Evolutionary conservation across 2,329 filamentous ascomycete genomes (phyloP), one percentile per base, ranked within the genome.

Genomic region (Cephalotrichum gorgonifer): DNA sequence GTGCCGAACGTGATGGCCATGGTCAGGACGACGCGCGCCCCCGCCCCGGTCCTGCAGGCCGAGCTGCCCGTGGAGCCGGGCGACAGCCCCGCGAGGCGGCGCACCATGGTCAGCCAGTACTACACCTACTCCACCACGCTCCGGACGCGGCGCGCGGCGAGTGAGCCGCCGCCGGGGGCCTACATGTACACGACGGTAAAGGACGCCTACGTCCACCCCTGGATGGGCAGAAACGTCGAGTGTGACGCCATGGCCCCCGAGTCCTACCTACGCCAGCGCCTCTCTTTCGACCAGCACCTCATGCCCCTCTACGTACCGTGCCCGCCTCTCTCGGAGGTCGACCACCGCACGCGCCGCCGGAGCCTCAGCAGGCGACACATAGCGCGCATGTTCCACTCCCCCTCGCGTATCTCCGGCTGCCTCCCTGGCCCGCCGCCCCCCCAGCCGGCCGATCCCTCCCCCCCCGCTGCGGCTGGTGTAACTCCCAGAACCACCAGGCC

Each of bases 341-440:
- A 65, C 45, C 60, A 59, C 33, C 52, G 61, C 7, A 58, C 60
- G 2, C 58, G 65, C 4, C 54, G 64, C 25, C 57, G 64, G 20
- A 66, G 65, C 49, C 52, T 68, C 9, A 67, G 65, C 53, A 60
- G 64, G 14, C 58, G 59, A 2, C 60, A 63, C 44, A 62, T 68
- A 25, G 54, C 55, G 28, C 58, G 59, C 17, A 65, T 67, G 63
- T 67, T 67, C 53, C 54, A 61, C 52, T 57, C 54, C 2, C 44
- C 39, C 54, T 33, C 51, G 33, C 31, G 49, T 6, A 43, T 50
- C 7, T 22, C 51, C 17, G 17, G 26, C n/a, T 20, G n/a, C 22
- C 7, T 39, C 17, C 38, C 15, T 8, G 33, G 20, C 7, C 22
- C 14, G 44, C 22, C 3, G 43, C n/a, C 5, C 17, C 22, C 20